Conservation (phyloP, 495 filamentous ascomycete species). For the Neurospora pannonica region DNA sequence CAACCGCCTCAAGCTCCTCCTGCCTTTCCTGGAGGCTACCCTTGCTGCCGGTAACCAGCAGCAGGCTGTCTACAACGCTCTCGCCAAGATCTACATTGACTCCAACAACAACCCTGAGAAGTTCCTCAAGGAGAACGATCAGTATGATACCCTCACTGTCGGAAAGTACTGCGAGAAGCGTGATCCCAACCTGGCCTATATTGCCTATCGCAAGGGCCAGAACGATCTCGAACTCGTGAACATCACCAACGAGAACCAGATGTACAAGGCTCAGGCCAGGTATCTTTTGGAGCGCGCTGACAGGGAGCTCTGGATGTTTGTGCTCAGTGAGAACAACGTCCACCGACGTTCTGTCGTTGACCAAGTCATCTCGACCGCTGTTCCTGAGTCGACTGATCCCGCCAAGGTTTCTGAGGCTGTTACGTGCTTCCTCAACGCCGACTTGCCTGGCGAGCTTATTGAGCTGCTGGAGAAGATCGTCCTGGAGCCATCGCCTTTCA, state of each 20-base stretch:
- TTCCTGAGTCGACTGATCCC: slow-evolving; percentile 88
- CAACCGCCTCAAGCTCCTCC: slow-evolving; percentile 88
- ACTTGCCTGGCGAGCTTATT: slow-evolving; percentile 89
- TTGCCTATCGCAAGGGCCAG: slow-evolving; percentile 91
- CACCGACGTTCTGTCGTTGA: slow-evolving; percentile 90
- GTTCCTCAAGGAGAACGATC: slow-evolving; percentile 95
- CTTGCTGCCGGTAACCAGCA: slow-evolving; percentile 89
- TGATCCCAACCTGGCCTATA: slow-evolving; percentile 93
- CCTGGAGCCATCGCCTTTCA: slow-evolving; percentile 92
- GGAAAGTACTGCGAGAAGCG: slow-evolving; percentile 99
- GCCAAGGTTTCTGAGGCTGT: slow-evolving; percentile 94
- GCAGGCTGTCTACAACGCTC: slow-evolving; percentile 94
- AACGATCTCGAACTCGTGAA: slow-evolving; percentile 96
- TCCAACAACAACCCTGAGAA: slow-evolving; percentile 98
- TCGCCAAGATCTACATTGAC: slow-evolving; percentile 99
- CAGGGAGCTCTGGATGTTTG: slow-evolving; percentile 85
- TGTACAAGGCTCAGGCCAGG: slow-evolving; percentile 95
- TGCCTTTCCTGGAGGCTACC: slow-evolving; percentile 94
- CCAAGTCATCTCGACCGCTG: slow-evolving; percentile 92
- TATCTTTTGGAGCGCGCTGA: slow-evolving; percentile 91
- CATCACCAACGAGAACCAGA: slow-evolving; percentile 97
- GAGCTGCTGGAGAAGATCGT: slow-evolving; percentile 99
- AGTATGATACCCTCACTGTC: slow-evolving; percentile 86
- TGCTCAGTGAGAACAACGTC: slow-evolving; percentile 89
- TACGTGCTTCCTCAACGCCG: slow-evolving; percentile 78